These are phyloP conservation scores for Kalaharituber pfeilii DNA, from an alignment of 2,329 filamentous ascomycete genomes.

Conservation along the genomic window DNA sequence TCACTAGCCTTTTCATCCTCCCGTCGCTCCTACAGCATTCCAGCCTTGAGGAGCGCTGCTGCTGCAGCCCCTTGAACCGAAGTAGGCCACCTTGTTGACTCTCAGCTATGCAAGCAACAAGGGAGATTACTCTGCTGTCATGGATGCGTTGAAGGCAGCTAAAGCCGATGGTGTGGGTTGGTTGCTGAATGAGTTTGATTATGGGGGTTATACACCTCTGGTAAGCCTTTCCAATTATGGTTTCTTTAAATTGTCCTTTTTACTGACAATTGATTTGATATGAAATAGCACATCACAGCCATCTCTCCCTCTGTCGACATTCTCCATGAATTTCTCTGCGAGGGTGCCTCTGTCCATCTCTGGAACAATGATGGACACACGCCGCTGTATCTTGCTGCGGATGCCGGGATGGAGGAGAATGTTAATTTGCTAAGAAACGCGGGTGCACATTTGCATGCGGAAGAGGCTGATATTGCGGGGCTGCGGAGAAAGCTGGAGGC, in stretches of 20 bases:
- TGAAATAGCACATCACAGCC: slow-evolving; percentile 26
- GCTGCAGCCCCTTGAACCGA: slow-evolving; percentile 31
- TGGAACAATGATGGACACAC: slow-evolving; percentile 49
- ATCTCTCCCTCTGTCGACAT: slow-evolving; percentile 35
- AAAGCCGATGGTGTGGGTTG: slow-evolving; percentile 6
- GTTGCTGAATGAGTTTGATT: slow-evolving; percentile 26
- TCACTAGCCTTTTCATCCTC: slow-evolving; percentile 40
- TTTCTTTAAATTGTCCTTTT: slow-evolving; percentile 1
- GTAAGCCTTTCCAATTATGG: slow-evolving; percentile 18
- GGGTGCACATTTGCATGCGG: slow-evolving; percentile 42
- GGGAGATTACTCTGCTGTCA: slow-evolving; percentile 22
- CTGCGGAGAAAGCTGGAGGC: slow-evolving; percentile 12
- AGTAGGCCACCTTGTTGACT: slow-evolving; percentile 51
- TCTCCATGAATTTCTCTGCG: slow-evolving; percentile 40
- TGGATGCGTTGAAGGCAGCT: slow-evolving; percentile 13
- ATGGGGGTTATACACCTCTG: slow-evolving; percentile 28
- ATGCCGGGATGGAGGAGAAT: slow-evolving; percentile 38
- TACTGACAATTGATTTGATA: too few species aligned
- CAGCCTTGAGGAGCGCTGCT: slow-evolving; percentile 22
- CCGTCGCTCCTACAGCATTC: slow-evolving; percentile 55
- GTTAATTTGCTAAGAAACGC: slow-evolving; percentile 40
- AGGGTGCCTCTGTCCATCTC: slow-evolving; percentile 49
- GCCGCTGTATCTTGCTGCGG: slow-evolving; percentile 45
- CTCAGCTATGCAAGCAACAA: slow-evolving; percentile 65
- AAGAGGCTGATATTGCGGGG: slow-evolving; percentile 28